Base-by-base conservation (phyloP, 805 yeast genomes). In the Candida ficus region DNA sequence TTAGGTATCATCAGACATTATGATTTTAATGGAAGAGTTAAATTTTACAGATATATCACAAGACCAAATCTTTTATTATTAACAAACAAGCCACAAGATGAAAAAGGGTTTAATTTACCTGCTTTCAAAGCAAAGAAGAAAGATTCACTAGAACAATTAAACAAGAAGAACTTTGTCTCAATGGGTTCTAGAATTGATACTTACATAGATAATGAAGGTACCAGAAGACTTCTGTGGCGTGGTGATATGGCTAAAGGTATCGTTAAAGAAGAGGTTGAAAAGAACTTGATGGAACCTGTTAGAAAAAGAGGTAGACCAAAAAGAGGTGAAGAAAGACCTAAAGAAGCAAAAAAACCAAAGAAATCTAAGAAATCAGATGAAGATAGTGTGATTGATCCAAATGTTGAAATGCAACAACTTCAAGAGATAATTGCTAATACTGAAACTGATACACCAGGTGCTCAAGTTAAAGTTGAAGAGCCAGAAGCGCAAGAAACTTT, bases 11-110 rank as follows among this genome's bases (percentile, higher is more conserved):
- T 82, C 0, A 70, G 83, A 46, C 79, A 80, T 14, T 76, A 77
- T 44, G 95, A 85, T 53, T 78, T 78, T 48, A 79, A 77, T 44
- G 95, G 95, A 0, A 78, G 88, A 47, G 68, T 72, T 43, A 83
- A 85, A 53, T 84, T 78, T 49, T 85, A 76, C 58, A 67, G 95
- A 30, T 79, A 83, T 49, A 68, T 79, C 45, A 67, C 80, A 0
- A 68, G 70, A 34, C 54, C 61, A 4, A 62, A 67, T 33, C 71
- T 67, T 41, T 42, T 62, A 14, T 53, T 49, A 17, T 55, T 64
- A 13, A 56, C 64, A 0, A 61, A 61, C 18, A 47, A 51, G 13
- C 47, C 53, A 3, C 37, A 42, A 2, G 56, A 53, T 18, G 46
- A 48, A 5, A 25, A 42, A 4, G 62, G 70, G 50, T 64, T 64